Conservation (phyloP, 768 basidiomycete species). For the Kwoniella heveanensis region DNA sequence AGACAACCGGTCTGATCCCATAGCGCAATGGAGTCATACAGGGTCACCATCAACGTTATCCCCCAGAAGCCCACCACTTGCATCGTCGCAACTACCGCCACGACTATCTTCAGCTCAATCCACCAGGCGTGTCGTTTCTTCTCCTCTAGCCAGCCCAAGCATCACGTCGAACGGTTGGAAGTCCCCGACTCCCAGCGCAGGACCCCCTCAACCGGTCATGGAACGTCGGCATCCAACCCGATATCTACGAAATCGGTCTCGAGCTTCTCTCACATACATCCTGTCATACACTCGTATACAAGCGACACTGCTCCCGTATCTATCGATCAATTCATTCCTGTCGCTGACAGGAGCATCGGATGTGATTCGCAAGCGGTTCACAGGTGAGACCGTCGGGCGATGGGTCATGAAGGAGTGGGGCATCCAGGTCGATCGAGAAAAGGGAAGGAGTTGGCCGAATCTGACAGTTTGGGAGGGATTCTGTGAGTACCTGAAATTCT, state of each 20-base stretch:
- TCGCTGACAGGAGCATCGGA: slow-evolving; percentile 43
- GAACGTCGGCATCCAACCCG: not conserved
- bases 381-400: slow-evolving; percentile 50
- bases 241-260: slow-evolving; percentile 2
- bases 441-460: slow-evolving; percentile 50
- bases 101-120: slow-evolving; percentile 15
- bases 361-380: slow-evolving; percentile 36
- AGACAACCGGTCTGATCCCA: slow-evolving; percentile 1
- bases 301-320: slow-evolving; percentile 34
- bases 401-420: slow-evolving; percentile 53
- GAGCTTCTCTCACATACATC: slow-evolving; percentile 24
- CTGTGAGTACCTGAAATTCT: slow-evolving; percentile 35
- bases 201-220: not conserved
- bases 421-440: slow-evolving; percentile 33
- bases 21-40: slow-evolving; percentile 15
- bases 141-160: slow-evolving; percentile 21
- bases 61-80: not conserved
- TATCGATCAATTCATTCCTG: slow-evolving; percentile 52
- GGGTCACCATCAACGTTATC: not conserved
- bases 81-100: slow-evolving; percentile 21
- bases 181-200: not conserved
- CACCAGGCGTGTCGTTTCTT: slow-evolving; percentile 16
- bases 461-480: slow-evolving; percentile 55
- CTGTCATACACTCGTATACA: slow-evolving; percentile 33
- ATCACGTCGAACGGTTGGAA: not conserved